Evolutionary conservation across 192 early-diverging fungal species (phyloP).

Genomic region (Geranomyces michiganensis): DNA sequence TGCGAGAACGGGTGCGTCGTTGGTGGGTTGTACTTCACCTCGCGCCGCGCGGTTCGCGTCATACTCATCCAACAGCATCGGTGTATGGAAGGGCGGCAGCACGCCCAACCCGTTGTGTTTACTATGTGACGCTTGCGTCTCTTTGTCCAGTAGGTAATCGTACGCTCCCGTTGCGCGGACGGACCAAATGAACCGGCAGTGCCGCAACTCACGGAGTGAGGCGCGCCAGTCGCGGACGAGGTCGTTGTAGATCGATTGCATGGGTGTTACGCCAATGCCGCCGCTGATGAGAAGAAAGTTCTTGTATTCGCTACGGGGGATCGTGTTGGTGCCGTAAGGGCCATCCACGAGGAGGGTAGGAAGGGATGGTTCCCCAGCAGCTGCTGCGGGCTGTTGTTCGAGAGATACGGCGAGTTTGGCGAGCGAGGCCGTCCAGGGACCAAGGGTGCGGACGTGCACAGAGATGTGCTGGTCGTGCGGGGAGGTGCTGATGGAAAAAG

Average conservation of each 20-base stretch:
- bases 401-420: constrained; percentile 68
- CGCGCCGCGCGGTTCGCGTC: too few relatives aligned
- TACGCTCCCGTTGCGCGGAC: constrained; percentile 4
- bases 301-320: constrained; percentile 72
- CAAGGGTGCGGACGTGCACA: constrained; percentile 73
- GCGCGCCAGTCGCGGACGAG: neutral
- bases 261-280: constrained; percentile 80
- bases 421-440: constrained; percentile 69
- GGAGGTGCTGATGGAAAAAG: constrained; percentile 74
- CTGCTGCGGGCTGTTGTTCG: constrained; percentile 48
- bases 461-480: constrained; percentile 78
- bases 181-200: neutral
- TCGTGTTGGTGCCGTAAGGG: constrained; percentile 67
- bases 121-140: neutral
- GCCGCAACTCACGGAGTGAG: neutral
- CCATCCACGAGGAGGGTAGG: constrained; percentile 62
- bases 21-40: neutral
- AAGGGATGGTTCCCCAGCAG: neutral
- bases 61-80: constrained; percentile 17
- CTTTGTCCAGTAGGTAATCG: constrained; percentile 11
- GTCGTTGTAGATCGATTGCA: constrained; percentile 27
- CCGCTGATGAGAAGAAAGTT: constrained; percentile 67
- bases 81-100: constrained; percentile 19
- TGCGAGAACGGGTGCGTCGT: neutral
- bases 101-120: neutral